Base-by-base conservation (phyloP, 2,329 filamentous ascomycete species). In the Cordyceps tenuipes region DNA sequence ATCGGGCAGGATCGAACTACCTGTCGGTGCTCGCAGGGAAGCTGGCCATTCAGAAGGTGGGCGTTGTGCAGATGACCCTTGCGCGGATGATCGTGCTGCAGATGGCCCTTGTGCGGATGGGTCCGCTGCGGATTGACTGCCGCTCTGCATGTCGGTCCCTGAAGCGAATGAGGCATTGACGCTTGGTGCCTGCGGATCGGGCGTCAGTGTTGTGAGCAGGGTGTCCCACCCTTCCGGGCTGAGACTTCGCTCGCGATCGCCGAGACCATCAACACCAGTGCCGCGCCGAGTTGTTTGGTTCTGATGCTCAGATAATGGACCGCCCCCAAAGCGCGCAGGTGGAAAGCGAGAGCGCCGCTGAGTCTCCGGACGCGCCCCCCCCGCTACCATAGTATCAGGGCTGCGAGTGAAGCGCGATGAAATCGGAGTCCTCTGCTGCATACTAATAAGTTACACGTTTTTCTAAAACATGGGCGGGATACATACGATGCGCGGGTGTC, bases 151-250 rank as follows among this genome's bases (percentile, higher is more conserved):
- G 1, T 68, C 68, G 2, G 67, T 63, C 9, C 80, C 79, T 10
- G 89, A 92, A 0, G 86, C 82, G 70, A 96, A 96, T 0, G 91
- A 96, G 1, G 91, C 92, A 34, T 89, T 85, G 2, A 85, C 83
- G 66, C 89, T 95, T 0, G 91, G 90, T 3, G 90, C 82, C 63
- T 90, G 87, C 17, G 88, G 85, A 70, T 96, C 91, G 0, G 90
- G 90, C 0, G 89, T 87, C 62, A 97, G 82, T 0, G 90, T 95
- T 7, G 82, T 87, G 61, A 91, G 77, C 57, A 97, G 84, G 3
- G 86, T 90, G 62, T 93, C 88, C 92, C 92, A 97, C 1, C 79
- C 79, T 58, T 88, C 87, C 0, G 88, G 87, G 68, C 87, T 91
- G n/a, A 90, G 75, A 71, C 91, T 96, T 66, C 91, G 85, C 63